Conservation (phyloP, 2,329 filamentous ascomycete genomes). For the Colletotrichum euphorbiae region DNA sequence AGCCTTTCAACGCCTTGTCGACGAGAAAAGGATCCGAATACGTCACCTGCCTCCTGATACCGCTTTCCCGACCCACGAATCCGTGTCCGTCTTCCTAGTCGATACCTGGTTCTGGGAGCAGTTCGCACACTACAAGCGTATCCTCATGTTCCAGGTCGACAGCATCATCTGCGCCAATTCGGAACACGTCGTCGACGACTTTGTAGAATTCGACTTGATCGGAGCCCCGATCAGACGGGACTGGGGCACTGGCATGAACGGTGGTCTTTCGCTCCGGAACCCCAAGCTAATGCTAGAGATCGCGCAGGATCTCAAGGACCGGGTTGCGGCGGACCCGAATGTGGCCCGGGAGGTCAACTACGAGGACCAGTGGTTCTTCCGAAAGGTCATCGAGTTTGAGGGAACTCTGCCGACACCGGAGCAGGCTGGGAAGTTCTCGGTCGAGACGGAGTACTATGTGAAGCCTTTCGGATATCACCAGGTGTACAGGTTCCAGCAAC, state of each 20-base stretch:
- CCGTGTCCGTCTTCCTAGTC: constrained; percentile 42
- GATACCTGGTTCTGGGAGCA: constrained; percentile 54
- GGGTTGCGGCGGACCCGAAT: background rate
- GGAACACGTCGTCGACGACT: constrained; percentile 48
- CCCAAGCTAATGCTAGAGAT: constrained; percentile 45
- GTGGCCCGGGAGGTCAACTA: constrained; percentile 25
- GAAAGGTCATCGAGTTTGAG: constrained; percentile 41
- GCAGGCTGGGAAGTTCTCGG: constrained; percentile 43
- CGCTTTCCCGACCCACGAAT: constrained; percentile 49
- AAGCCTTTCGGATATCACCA: constrained; percentile 46
- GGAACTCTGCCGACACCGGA: constrained; percentile 42
- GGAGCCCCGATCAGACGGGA: constrained; percentile 46
- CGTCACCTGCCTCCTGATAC: constrained; percentile 51
- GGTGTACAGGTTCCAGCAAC: constrained; percentile 43
- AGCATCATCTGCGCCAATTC: constrained; percentile 51
- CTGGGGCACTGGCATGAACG: constrained; percentile 47
- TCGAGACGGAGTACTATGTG: constrained; percentile 44
- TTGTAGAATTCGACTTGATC: constrained; percentile 50
- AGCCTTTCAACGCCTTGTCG: constrained; percentile 51
- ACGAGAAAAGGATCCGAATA: constrained; percentile 50
- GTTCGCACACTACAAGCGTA: constrained; percentile 47
- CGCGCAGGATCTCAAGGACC: constrained; percentile 21
- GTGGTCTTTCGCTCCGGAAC: constrained; percentile 49
- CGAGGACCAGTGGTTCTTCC: constrained; percentile 46
- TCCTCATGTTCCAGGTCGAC: constrained; percentile 55